phyloP scores from a whole-genome alignment of 768 basidiomycete species.

The Boletus rex-veris region DNA sequence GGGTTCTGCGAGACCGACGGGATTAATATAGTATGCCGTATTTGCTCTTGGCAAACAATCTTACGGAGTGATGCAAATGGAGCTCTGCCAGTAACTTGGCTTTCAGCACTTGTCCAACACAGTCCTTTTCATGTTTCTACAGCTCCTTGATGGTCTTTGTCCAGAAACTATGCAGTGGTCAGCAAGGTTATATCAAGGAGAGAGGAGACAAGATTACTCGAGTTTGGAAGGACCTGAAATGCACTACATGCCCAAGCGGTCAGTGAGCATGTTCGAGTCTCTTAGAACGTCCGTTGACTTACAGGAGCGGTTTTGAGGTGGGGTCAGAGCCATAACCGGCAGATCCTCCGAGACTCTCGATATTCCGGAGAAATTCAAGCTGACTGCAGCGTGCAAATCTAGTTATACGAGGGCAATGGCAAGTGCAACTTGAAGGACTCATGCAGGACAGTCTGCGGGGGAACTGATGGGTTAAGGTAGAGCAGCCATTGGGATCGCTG shows the following conservation, averaged over 20 bases:
- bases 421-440: no score
- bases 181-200: not conserved
- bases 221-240: not conserved
- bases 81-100: not conserved
- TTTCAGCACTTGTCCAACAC: not conserved
- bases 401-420: no score
- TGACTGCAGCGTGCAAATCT: not conserved
- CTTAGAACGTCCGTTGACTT: not conserved
- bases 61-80: not conserved
- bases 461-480: no score
- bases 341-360: constrained; percentile 1
- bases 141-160: not conserved
- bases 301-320: not conserved
- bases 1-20: no score
- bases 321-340: not conserved
- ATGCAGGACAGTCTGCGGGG: no score
- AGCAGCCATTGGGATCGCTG: no score
- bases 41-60: not conserved
- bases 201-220: not conserved
- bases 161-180: not conserved
- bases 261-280: not conserved
- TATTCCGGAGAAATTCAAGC: not conserved
- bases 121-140: not conserved
- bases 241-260: not conserved
- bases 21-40: no score